A percentile compares a stretch with the other conserved stretches of the same genome.
phyloP scores from a whole-genome alignment of 164 flowering plant genomes.

The Pachysandra terminalis region DNA sequence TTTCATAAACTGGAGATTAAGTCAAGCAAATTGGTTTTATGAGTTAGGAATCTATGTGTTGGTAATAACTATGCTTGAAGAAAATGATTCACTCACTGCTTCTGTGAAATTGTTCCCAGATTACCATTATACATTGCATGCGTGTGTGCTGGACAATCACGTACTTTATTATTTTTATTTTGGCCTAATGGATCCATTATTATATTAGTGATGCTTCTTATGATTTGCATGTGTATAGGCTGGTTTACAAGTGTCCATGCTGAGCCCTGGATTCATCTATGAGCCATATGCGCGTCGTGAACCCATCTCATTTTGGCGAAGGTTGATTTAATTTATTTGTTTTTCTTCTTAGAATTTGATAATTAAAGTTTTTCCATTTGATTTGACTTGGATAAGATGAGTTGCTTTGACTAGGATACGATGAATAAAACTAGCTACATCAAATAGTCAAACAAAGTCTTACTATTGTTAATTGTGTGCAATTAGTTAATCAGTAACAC shows the following conservation, averaged over 20 bases:
- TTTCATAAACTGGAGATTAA: too few relatives aligned
- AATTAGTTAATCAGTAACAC: too few relatives aligned
- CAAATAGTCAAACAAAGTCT: background rate
- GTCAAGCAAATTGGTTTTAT: background rate
- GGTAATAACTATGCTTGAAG: background rate
- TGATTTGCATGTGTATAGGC: conserved; percentile 42
- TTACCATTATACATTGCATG: background rate
- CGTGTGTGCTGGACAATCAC: background rate
- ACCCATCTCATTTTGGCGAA: conserved; percentile 65
- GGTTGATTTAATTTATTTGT: conserved; percentile 43
- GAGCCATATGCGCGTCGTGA: conserved; percentile 89
- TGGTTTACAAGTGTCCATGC: conserved; percentile 55
- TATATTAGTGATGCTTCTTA: background rate
- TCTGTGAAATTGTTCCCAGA: background rate
- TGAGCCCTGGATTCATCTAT: conserved; percentile 85
- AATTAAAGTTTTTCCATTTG: background rate
- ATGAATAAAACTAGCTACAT: background rate
- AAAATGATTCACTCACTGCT: background rate
- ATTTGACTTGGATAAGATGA: background rate
- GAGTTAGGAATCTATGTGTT: background rate
- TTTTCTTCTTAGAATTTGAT: conserved; percentile 2
- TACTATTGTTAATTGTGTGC: background rate
- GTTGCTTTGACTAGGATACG: background rate
- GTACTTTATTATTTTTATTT: background rate
- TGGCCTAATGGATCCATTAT: background rate